phyloP scores from a whole-genome alignment of 2,329 filamentous ascomycete species.

The Neoascochyta sp. region DNA sequence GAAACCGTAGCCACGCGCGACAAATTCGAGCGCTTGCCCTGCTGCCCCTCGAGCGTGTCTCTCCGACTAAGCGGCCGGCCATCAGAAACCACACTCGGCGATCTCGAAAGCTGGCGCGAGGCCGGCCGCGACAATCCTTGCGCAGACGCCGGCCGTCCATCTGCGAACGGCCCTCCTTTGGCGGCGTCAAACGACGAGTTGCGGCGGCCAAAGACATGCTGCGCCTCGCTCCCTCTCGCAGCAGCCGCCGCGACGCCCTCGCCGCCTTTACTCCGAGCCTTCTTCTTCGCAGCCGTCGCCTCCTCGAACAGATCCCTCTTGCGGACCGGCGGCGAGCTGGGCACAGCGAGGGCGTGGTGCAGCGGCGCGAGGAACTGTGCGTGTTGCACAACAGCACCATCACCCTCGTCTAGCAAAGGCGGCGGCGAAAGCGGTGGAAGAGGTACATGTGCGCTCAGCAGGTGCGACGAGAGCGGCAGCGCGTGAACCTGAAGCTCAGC shows the following conservation, averaged over 20 bases:
- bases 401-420: slow-evolving; percentile 8
- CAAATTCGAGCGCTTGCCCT: slow-evolving; percentile 29
- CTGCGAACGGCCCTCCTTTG: slow-evolving; percentile 16
- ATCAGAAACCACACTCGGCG: slow-evolving; percentile 34
- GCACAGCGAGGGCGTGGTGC: slow-evolving; percentile 18
- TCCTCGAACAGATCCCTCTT: slow-evolving; percentile 48
- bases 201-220: slow-evolving; percentile 29
- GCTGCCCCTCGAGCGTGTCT: slow-evolving; percentile 21
- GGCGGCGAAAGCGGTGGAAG: slow-evolving; percentile 9
- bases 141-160: slow-evolving; percentile 25
- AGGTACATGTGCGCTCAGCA: slow-evolving; percentile 20
- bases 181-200: slow-evolving; percentile 31
- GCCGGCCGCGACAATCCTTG: slow-evolving; percentile 20
- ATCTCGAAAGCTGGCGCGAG: slow-evolving; percentile 27
- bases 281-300: slow-evolving; percentile 43
- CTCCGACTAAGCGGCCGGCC: slow-evolving; percentile 29
- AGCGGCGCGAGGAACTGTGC: slow-evolving; percentile 33
- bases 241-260: slow-evolving; percentile 44
- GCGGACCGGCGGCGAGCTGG: slow-evolving; percentile 39
- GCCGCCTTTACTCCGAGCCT: slow-evolving; percentile 43
- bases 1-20: slow-evolving; percentile 35
- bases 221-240: slow-evolving; percentile 25
- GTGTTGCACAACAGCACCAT: no score
- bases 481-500: slow-evolving; percentile 39
- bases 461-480: slow-evolving; percentile 44